A percentile compares a stretch with the other conserved stretches of the same genome.
Evolutionary conservation across 202 grass and related monocot genomes (phyloP).

Genomic region (Panicum virgatum): DNA sequence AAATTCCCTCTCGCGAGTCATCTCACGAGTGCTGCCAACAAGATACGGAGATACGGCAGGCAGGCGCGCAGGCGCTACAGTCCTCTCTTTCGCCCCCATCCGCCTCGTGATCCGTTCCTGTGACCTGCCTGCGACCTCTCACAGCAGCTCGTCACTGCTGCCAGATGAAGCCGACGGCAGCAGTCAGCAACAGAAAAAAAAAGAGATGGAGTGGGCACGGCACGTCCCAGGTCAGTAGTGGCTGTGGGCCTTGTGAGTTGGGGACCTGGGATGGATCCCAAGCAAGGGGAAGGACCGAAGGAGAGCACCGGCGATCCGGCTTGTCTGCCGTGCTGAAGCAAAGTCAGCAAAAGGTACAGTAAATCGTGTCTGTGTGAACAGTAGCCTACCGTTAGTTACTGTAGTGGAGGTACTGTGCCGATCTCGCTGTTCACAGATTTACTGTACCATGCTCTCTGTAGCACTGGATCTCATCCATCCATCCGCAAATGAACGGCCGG

Average conservation of each 20-base stretch:
- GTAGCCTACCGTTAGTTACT: too few relatives aligned
- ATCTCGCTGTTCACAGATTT: too few relatives aligned
- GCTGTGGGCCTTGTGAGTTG: constrained; percentile 5
- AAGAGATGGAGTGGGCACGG: neutral
- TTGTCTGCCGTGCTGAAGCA: too few relatives aligned
- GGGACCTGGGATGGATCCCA: too few relatives aligned
- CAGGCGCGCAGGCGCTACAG: neutral
- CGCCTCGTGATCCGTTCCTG: neutral
- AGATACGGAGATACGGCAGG: neutral
- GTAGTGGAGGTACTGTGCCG: too few relatives aligned
- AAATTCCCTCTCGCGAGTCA: neutral
- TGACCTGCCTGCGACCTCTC: neutral
- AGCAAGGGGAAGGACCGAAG: too few relatives aligned
- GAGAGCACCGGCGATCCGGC: too few relatives aligned
- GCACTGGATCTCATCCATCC: too few relatives aligned
- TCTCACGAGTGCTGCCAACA: neutral
- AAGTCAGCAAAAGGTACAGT: too few relatives aligned
- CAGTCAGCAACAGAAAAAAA: constrained; percentile 30
- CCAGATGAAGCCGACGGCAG: constrained; percentile 41
- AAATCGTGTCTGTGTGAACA: too few relatives aligned
- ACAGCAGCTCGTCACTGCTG: neutral
- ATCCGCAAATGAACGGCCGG: too few relatives aligned
- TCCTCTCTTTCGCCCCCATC: neutral
- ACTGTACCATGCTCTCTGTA: too few relatives aligned
- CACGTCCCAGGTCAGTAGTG: neutral